These are phyloP conservation scores for Paramecium caudatum DNA, from an alignment of 73 alveolate species.

Conservation along the genomic window DNA sequence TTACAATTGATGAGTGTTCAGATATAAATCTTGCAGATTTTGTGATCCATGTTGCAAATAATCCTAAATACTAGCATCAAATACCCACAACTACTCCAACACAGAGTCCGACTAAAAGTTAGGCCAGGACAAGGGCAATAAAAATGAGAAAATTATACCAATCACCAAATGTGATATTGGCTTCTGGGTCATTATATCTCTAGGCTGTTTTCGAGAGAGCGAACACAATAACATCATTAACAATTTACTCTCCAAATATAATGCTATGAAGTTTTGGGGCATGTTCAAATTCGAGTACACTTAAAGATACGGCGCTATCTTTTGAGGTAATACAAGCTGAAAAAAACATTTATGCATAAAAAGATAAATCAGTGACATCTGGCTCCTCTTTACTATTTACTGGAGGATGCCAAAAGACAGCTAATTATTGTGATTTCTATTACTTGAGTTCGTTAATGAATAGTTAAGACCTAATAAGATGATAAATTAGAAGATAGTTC, in stretches of 20 bases:
- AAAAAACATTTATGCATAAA: slow-evolving; percentile 68
- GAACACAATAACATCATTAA: slow-evolving; percentile 57
- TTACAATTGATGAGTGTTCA: slow-evolving; percentile 88
- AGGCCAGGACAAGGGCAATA: not conserved
- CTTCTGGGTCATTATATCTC: not conserved
- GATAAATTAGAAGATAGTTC: slow-evolving; percentile 91
- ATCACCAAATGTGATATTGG: not conserved
- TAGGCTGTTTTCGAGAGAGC: not conserved
- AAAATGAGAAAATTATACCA: slow-evolving; percentile 35
- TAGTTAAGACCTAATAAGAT: not conserved
- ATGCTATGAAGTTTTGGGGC: slow-evolving; percentile 92
- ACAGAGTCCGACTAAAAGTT: not conserved
- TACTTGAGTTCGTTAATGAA: slow-evolving; percentile 1
- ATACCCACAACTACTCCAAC: not conserved
- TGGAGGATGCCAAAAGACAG: not conserved
- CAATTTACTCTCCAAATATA: slow-evolving; percentile 92
- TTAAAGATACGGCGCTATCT: slow-evolving; percentile 94
- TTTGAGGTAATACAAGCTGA: slow-evolving; percentile 92
- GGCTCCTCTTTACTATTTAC: not conserved
- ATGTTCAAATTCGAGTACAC: slow-evolving; percentile 87
- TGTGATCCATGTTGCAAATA: slow-evolving; percentile 80
- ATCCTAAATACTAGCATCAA: slow-evolving; percentile 68
- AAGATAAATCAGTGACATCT: not conserved
- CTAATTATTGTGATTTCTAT: not conserved
- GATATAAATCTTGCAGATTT: slow-evolving; percentile 78